Evolutionary conservation across 1,139 yeast species (phyloP), one percentile per base, ranked within the genome.

Genomic region (Candida mesenterica): DNA sequence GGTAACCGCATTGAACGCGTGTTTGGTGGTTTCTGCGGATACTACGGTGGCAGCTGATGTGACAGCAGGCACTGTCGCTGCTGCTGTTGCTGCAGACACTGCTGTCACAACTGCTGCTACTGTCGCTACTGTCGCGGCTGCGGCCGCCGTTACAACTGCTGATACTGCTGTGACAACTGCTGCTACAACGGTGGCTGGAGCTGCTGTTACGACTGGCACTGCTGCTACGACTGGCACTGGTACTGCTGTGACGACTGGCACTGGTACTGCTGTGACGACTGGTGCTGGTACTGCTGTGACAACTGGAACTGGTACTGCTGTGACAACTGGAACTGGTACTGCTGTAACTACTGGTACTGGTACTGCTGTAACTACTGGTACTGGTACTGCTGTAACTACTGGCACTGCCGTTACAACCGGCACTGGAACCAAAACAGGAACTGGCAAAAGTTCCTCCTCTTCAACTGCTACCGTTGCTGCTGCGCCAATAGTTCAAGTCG

Each of bases 261-360:
- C 47, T 3, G 40, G 43, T 12, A 38, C 44, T 16, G 40, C 36
- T 18, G 32, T 42, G 24, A 36, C 40, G 14, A 27, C 46, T n/a
- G 30, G 38, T 27, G 29, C 33, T 12, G 31, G 43, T 16, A 53
- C 55, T n/a, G 37, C 52, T n/a, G 49, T 57, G 20, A 43, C 57
- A 14, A 24, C 42, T 4, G 69, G 80, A 42, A 82, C 79, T 30
- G 69, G 69, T 5, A 52, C 65, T 34, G 44, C 55, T 5, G 52
- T 52, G 33, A 57, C 58, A 13, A 48, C 50, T 6, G 22, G 22
- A 19, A 19, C 22, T 19, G 22, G 22, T 9, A 19, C 44, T 26
- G 44, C 49, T 25, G 44, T 49, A 14, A 37, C 39, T 25, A 34
- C 45, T 25, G 34, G 34, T 12, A 36, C 43, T 23, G 32, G 28